Evolutionary conservation across 164 flowering plant species (phyloP).

Genomic region (Nelumbo lutea): DNA sequence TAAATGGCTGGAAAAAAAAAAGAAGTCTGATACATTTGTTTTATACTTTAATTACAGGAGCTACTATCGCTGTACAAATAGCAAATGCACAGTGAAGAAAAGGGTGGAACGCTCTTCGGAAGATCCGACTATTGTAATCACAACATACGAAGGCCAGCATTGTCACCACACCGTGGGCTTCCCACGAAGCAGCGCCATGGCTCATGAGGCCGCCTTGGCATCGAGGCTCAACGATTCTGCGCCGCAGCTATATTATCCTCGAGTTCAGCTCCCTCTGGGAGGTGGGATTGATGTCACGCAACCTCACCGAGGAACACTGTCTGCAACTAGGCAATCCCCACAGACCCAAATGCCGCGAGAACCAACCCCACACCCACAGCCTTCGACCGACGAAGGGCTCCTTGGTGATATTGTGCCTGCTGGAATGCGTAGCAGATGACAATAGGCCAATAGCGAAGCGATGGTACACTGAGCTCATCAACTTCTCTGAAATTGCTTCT

Average conservation of each 20-base stretch:
- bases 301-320: slow-evolving; percentile 13
- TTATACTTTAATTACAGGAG: slow-evolving; percentile 39
- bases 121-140: slow-evolving; percentile 74
- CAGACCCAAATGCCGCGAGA: slow-evolving; percentile 6
- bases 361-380: slow-evolving; percentile 7
- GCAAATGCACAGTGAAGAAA: slow-evolving; percentile 88
- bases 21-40: too few species aligned
- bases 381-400: slow-evolving; percentile 49
- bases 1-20: neutral
- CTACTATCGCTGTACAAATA: slow-evolving; percentile 86
- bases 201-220: slow-evolving; percentile 28
- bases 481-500: slow-evolving; percentile 2
- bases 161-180: slow-evolving; percentile 70
- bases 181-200: slow-evolving; percentile 44
- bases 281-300: slow-evolving; percentile 14
- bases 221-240: slow-evolving; percentile 21
- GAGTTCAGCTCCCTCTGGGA: slow-evolving; percentile 23
- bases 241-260: slow-evolving; percentile 28
- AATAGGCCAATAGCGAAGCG: slow-evolving; percentile 28
- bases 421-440: slow-evolving; percentile 47
- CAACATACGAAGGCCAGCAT: slow-evolving; percentile 94
- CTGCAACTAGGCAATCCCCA: too few species aligned
- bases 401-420: slow-evolving; percentile 74
- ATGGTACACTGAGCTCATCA: slow-evolving; percentile 10
- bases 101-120: slow-evolving; percentile 76